Evolutionary conservation across 2,329 filamentous ascomycete genomes (phyloP), one percentile per base, ranked within the genome.

Genomic region (Nigrograna mackinnonii): DNA sequence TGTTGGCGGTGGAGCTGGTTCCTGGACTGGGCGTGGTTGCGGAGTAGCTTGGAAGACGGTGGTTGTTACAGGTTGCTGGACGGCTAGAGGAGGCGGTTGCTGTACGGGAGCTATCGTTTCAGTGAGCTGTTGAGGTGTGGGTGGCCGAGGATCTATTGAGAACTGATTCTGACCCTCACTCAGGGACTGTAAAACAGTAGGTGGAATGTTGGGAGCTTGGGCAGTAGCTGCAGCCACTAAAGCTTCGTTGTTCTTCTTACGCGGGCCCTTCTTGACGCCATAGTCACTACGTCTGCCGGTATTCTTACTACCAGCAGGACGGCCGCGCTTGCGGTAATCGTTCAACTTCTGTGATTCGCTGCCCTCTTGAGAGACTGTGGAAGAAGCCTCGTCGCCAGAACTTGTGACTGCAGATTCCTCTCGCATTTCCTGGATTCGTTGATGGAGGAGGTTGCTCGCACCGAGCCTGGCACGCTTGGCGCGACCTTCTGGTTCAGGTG

Each of bases 241-340:
- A 9, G 53, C 46, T 26, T 64, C 61, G 18, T 44, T 50, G n/a
- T 47, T 44, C 49, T 65, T 65, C 49, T 66, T 69, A 7, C 74
- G 60, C 4, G 74, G 74, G 3, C 74, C 74, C 44, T 77, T 78
- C 47, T 76, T 75, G 42, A 76, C 67, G 2, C 74, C 74, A 22
- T 69, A 74, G 46, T 77, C 75, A 37, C 69, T 72, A 16, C 75
- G 63, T 43, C 70, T 64, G 19, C 68, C 66, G 20, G 67, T 54
- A 34, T 76, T 77, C 56, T 76, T 76, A 46, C 73, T 76, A 1
- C 74, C 74, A 3, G 72, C 71, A 22, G 64, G 64, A 22, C 66
- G 55, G 17, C 66, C 66, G 22, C 66, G 57, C 42, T 64, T 66
- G 30, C 51, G 49, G 7, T 47, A 40, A 30, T 54, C 52, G 26